These are phyloP conservation scores for Moringa oleifera DNA, from an alignment of 345 rosid species.

Conservation along the genomic window DNA sequence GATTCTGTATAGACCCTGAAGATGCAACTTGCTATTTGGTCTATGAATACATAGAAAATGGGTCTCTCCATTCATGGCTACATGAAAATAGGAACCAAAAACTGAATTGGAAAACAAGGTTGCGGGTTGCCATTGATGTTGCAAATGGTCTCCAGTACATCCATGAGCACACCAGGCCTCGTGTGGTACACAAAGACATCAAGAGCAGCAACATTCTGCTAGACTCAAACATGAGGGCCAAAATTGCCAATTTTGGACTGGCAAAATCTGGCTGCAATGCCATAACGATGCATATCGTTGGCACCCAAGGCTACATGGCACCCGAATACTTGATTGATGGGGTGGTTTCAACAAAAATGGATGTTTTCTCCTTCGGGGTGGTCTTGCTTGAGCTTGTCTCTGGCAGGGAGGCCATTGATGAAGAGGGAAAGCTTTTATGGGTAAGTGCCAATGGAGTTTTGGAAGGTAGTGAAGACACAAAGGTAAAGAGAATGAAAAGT, in stretches of 20 bases:
- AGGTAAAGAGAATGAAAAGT: slow-evolving; percentile 20
- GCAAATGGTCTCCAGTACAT: slow-evolving; percentile 72
- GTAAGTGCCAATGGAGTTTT: slow-evolving; percentile 23
- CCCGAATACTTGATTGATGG: slow-evolving; percentile 64
- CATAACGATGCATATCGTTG: slow-evolving; percentile 69
- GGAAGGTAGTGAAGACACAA: slow-evolving; percentile 37
- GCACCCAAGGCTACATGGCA: slow-evolving; percentile 74
- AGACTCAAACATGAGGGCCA: slow-evolving; percentile 59
- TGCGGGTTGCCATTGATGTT: slow-evolving; percentile 46
- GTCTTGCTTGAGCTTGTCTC: slow-evolving; percentile 65
- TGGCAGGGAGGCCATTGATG: slow-evolving; percentile 45
- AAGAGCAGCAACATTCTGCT: slow-evolving; percentile 61
- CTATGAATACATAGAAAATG: slow-evolving; percentile 52
- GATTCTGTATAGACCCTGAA: slow-evolving; percentile 57
- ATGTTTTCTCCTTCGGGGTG: slow-evolving; percentile 67
- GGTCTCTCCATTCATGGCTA: slow-evolving; percentile 56
- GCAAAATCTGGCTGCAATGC: slow-evolving; percentile 79
- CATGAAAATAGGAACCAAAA: slow-evolving; percentile 26
- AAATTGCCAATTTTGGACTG: slow-evolving; percentile 64
- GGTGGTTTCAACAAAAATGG: slow-evolving; percentile 58
- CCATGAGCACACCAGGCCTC: slow-evolving; percentile 64
- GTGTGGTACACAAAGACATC: slow-evolving; percentile 72
- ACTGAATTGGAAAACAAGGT: slow-evolving; percentile 49
- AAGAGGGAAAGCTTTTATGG: slow-evolving; percentile 49
- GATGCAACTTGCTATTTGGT: slow-evolving; percentile 56